phyloP scores from a whole-genome alignment of 1,284 basidiomycete genomes.

The Trichosporon asahii region DNA sequence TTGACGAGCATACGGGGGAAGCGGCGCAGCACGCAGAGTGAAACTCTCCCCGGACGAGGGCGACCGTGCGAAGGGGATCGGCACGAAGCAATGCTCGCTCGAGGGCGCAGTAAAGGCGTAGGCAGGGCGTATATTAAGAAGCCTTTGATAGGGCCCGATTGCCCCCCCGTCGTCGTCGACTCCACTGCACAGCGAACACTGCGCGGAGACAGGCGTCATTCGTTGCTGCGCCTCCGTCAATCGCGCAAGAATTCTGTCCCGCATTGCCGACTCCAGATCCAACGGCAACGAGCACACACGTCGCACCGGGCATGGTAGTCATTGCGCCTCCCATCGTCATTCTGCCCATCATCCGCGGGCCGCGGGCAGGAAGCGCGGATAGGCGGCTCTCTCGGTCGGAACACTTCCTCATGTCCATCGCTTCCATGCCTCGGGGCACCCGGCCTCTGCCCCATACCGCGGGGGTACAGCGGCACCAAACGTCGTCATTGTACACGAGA shows the following conservation, averaged over 20 bases:
- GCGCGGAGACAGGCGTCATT: not conserved
- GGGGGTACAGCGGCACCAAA: not conserved
- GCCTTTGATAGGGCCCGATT: not conserved
- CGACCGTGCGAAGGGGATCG: not conserved
- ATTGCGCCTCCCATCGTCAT: not conserved
- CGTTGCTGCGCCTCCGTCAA: not conserved
- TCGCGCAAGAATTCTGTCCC: not conserved
- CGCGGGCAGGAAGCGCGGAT: not conserved
- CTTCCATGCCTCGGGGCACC: not conserved
- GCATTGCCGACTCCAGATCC: constrained; percentile 2
- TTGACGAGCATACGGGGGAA: not conserved
- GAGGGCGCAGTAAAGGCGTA: not conserved
- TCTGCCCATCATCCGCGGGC: not conserved
- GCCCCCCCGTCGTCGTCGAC: not conserved
- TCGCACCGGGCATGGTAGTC: constrained; percentile 1
- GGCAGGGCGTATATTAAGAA: not conserved
- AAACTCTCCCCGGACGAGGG: not conserved
- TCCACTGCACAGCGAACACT: not conserved
- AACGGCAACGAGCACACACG: not conserved
- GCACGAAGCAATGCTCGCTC: not conserved
- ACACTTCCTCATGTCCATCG: not conserved
- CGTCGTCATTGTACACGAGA: not conserved
- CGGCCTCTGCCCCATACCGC: not conserved
- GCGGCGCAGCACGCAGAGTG: not conserved
- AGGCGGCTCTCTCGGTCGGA: not conserved